Evolutionary conservation across 2,329 filamentous ascomycete species (phyloP).

Genomic region (Sporothrix sp.): DNA sequence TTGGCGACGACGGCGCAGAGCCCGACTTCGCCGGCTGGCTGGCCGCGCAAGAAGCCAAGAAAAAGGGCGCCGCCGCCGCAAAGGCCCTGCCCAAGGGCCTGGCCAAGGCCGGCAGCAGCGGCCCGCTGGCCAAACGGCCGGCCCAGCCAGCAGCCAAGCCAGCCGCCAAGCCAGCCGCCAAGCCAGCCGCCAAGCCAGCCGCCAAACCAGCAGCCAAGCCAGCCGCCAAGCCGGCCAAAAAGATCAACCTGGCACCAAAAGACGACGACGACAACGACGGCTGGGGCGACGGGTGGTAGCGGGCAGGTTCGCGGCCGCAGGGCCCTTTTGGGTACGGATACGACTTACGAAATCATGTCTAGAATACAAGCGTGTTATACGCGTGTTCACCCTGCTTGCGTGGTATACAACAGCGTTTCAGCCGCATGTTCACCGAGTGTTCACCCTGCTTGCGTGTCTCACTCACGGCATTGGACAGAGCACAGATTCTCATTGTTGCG

Average conservation of each 20-base stretch:
- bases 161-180: conserved; percentile 33
- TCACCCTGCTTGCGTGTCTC: too few species aligned
- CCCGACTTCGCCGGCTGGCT: conserved; percentile 96
- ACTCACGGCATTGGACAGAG: too few species aligned
- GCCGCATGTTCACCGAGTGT: too few species aligned
- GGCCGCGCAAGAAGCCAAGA: conserved; percentile 62
- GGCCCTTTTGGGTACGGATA: too few species aligned
- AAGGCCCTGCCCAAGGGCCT: conserved; percentile 79
- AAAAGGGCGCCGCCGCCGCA: conserved; percentile 36
- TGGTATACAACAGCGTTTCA: too few species aligned
- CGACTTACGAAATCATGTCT: background rate
- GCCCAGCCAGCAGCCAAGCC: conserved; percentile 36
- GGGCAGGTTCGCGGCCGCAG: too few species aligned
- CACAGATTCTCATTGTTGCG: too few species aligned
- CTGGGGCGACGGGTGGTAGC: conserved; percentile 58
- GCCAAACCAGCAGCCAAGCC: conserved; percentile 36
- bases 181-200: conserved; percentile 35
- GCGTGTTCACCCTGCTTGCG: too few species aligned
- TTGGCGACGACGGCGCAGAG: conserved; percentile 68
- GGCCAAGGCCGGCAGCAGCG: conserved; percentile 42
- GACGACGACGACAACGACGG: conserved; percentile 47
- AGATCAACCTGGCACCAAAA: conserved; percentile 60
- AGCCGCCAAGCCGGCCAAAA: conserved; percentile 46
- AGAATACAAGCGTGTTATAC: background rate
- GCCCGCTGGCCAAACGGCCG: conserved; percentile 30